phyloP scores from a whole-genome alignment of 306 rosid species.

The Gastrolobium bilobum region DNA sequence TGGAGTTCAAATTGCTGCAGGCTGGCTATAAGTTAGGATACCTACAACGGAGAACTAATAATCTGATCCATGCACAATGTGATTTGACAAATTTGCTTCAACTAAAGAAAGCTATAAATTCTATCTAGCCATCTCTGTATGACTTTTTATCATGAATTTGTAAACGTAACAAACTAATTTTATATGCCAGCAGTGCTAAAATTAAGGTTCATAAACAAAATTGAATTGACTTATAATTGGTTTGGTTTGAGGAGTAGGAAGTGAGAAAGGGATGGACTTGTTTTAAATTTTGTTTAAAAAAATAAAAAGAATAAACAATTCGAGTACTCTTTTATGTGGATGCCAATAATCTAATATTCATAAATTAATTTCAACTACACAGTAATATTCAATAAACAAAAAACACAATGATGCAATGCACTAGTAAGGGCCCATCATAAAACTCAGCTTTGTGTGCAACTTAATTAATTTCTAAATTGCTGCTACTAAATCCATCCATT shows the following conservation, averaged over 20 bases:
- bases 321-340: background rate
- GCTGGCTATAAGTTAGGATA: too few species aligned
- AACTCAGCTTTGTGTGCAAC: constrained; percentile 25
- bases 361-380: constrained; percentile 13
- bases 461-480: background rate
- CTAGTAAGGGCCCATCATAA: constrained; percentile 16
- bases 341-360: background rate
- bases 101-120: too few species aligned
- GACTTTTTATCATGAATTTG: too few species aligned
- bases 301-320: background rate
- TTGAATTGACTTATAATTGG: background rate
- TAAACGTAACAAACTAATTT: too few species aligned
- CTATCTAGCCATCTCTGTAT: too few species aligned
- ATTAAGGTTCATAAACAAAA: background rate
- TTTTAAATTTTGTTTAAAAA: background rate
- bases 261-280: background rate
- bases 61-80: too few species aligned
- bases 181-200: background rate
- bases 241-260: too few species aligned
- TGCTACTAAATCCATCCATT: constrained; percentile 7
- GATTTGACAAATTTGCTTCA: too few species aligned
- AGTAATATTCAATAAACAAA: constrained; percentile 19
- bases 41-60: too few species aligned
- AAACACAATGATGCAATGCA: constrained; percentile 24
- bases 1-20: too few species aligned